phyloP scores from a whole-genome alignment of 2,329 filamentous ascomycete species.

The Fusarium torulosum region DNA sequence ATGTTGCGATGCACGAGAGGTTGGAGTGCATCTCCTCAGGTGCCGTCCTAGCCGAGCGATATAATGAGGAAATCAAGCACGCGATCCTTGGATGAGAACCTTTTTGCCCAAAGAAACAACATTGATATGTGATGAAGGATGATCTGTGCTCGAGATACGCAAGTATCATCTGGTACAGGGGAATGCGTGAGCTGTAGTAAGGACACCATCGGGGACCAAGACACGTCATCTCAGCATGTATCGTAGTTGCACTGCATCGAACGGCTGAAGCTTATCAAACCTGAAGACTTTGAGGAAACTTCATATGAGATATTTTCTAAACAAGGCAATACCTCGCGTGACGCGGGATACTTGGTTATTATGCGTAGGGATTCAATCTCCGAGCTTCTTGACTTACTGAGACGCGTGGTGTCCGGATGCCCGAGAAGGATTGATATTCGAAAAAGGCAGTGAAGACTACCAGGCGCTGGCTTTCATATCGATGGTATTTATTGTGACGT shows the following conservation, averaged over 20 bases:
- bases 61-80: not conserved
- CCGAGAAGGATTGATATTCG: no score
- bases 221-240: conserved; percentile 4
- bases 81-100: not conserved
- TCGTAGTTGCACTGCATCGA: not conserved
- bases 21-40: not conserved
- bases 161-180: not conserved
- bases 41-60: not conserved
- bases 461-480: no score
- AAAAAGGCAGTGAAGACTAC: no score
- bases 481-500: no score
- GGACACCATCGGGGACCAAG: not conserved
- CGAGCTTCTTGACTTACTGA: not conserved
- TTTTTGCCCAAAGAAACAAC: not conserved
- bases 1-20: not conserved
- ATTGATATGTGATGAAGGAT: not conserved
- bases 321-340: not conserved
- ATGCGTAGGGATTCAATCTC: not conserved
- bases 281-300: not conserved
- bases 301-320: not conserved
- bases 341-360: not conserved
- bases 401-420: no score
- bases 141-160: no score
- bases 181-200: not conserved
- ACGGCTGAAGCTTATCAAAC: not conserved